Evolutionary conservation across 805 yeast genomes (phyloP), one percentile per base, ranked within the genome.

Genomic region (Candida qinlingensis): DNA sequence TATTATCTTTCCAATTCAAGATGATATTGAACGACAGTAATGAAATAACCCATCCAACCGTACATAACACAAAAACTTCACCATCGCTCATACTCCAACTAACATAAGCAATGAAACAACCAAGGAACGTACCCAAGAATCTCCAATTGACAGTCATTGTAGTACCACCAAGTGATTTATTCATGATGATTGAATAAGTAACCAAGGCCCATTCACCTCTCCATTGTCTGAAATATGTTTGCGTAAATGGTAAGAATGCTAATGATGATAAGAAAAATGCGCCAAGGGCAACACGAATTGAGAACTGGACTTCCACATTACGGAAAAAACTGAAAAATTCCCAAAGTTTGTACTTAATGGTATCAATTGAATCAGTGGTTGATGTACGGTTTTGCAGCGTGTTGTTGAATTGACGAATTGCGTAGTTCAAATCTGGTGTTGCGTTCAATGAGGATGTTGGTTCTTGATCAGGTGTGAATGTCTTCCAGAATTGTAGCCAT

Each of bases 171-270:
- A 87, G 68, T 1, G 91, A 83, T 58, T 86, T 86, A 56, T 84
- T 85, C 92, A 87, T 87, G 70, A 87, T 85, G 47, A 87, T 83
- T 56, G 87, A 81, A 56, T 80, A 87, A 0, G 90, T 82, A n/a
- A 85, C 86, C 37, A 87, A 66, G 0, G 89, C 82, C 96, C 96
- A 87, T 62, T 87, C 96, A 12, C 85, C 84, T 54, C 91, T 68
- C 89, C 88, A 86, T 39, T 71, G 73, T 42, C 68, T 74, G 57
- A 87, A 88, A 1, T 61, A 52, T 5, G 71, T 69, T 44, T 81
- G 71, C 0, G 89, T 79, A 10, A 62, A 59, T 3, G 83, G 81
- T 29, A 78, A 59, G 56, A 80, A 87, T 2, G 95, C 95, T 47
- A 88, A 80, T 0, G 77, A 55, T 0, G 90, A 81, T 30, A 87